Evolutionary conservation across 345 rosid species (phyloP).

Genomic region (Carallia brachiata): DNA sequence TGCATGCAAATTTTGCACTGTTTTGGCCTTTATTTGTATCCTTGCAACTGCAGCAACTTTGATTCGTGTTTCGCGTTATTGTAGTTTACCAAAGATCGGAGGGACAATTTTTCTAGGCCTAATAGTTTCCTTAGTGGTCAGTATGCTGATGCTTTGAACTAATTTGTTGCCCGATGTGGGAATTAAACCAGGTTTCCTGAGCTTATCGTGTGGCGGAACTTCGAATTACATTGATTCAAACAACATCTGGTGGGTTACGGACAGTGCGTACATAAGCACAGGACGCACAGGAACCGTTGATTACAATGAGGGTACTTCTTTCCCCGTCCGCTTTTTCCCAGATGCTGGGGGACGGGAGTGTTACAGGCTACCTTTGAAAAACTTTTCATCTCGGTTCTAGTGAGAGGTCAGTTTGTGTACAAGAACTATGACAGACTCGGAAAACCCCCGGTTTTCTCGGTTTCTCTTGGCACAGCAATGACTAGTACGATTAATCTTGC

Average conservation of each 20-base stretch:
- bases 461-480: constrained; percentile 68
- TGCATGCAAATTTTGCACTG: background rate
- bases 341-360: constrained; percentile 45
- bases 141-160: background rate
- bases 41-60: background rate
- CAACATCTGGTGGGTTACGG: constrained; percentile 68
- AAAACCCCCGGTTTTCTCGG: constrained; percentile 65
- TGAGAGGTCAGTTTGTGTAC: constrained; percentile 71
- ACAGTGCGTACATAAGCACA: constrained; percentile 44
- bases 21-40: background rate
- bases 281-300: constrained; percentile 53
- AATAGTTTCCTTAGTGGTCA: background rate
- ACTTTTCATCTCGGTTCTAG: constrained; percentile 50
- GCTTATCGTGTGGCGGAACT: constrained; percentile 74
- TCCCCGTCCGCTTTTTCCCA: constrained; percentile 66
- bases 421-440: constrained; percentile 64
- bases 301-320: constrained; percentile 35
- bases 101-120: background rate
- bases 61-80: background rate
- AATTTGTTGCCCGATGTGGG: constrained; percentile 8
- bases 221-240: constrained; percentile 41
- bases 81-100: background rate
- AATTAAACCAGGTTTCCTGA: constrained; percentile 67
- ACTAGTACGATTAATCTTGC: constrained; percentile 56
- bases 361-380: constrained; percentile 57